Percentiles rank a stretch among this genome's conserved stretches.
These are phyloP conservation scores for Grigorovia transvaalensis DNA, from an alignment of 805 yeast species.

Conservation along the genomic window DNA sequence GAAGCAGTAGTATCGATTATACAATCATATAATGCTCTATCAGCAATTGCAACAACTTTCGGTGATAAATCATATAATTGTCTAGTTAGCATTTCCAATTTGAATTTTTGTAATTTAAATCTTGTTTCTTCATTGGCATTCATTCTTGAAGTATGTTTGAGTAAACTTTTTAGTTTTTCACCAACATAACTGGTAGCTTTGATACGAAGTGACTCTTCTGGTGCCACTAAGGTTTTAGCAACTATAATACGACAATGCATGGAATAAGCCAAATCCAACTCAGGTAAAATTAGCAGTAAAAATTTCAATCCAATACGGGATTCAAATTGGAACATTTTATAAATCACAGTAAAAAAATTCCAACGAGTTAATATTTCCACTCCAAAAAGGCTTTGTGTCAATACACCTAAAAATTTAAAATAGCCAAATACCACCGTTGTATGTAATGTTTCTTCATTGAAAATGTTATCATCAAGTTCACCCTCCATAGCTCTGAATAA, in stretches of 20 bases:
- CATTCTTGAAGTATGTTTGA: not conserved
- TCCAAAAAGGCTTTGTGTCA: slow-evolving; percentile 54
- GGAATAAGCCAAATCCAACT: slow-evolving; percentile 48
- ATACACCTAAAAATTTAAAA: slow-evolving; percentile 63
- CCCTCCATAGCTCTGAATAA: slow-evolving; percentile 38
- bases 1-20: slow-evolving; percentile 32
- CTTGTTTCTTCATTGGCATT: slow-evolving; percentile 1
- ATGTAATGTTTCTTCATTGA: slow-evolving; percentile 49
- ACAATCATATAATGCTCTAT: slow-evolving; percentile 45
- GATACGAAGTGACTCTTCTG: slow-evolving; percentile 41
- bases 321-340: slow-evolving; percentile 51
- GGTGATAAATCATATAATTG: slow-evolving; percentile 42
- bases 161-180: slow-evolving; percentile 13
- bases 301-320: slow-evolving; percentile 44
- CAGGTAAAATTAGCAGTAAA: slow-evolving; percentile 45
- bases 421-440: slow-evolving; percentile 67
- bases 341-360: slow-evolving; percentile 74
- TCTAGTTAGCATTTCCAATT: slow-evolving; percentile 3
- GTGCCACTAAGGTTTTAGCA: slow-evolving; percentile 50
- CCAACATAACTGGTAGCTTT: slow-evolving; percentile 48
- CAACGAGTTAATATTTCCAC: slow-evolving; percentile 61
- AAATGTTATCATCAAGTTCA: slow-evolving; percentile 49
- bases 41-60: slow-evolving; percentile 46
- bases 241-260: slow-evolving; percentile 62
- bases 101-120: slow-evolving; percentile 4